Evolutionary conservation across 2,329 filamentous ascomycete species (phyloP).

Genomic region (Aureobasidium sp.): DNA sequence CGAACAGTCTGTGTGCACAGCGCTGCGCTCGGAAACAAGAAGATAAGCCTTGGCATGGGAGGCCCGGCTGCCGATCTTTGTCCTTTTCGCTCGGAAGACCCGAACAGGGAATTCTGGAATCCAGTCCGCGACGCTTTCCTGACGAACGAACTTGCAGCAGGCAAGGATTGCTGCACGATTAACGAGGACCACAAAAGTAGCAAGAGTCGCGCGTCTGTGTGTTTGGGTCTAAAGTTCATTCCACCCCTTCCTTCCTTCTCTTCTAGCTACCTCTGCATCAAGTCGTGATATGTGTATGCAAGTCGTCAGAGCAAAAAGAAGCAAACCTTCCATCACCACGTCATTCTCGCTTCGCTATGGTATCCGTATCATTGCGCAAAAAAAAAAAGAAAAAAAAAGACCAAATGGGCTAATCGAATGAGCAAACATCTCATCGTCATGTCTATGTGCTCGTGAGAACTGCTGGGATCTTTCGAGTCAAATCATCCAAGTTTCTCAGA

Average conservation of each 20-base stretch:
- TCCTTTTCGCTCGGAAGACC: constrained; percentile 1
- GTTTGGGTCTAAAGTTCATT: not conserved
- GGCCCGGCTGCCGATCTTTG: not conserved
- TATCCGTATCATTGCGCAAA: not conserved
- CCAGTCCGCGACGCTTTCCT: not conserved
- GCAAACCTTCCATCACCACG: not conserved
- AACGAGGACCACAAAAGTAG: not conserved
- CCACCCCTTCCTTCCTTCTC: not conserved
- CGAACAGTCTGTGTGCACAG: not conserved
- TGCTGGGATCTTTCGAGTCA: not conserved
- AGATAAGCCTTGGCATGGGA: not conserved
- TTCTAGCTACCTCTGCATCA: not conserved
- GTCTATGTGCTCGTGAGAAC: not conserved
- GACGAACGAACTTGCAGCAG: not conserved
- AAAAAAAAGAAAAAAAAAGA: not conserved
- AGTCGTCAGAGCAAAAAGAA: not conserved
- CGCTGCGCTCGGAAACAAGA: not conserved
- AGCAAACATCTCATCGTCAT: not conserved
- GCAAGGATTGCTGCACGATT: not conserved
- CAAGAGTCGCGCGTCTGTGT: not conserved
- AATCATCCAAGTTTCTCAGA: not conserved
- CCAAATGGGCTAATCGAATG: not conserved
- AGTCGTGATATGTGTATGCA: not conserved
- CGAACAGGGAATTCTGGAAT: not conserved
- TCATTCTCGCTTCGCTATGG: not conserved